Base-by-base conservation (phyloP, 1,284 basidiomycete genomes). In the Cystobasidium slooffiae region DNA sequence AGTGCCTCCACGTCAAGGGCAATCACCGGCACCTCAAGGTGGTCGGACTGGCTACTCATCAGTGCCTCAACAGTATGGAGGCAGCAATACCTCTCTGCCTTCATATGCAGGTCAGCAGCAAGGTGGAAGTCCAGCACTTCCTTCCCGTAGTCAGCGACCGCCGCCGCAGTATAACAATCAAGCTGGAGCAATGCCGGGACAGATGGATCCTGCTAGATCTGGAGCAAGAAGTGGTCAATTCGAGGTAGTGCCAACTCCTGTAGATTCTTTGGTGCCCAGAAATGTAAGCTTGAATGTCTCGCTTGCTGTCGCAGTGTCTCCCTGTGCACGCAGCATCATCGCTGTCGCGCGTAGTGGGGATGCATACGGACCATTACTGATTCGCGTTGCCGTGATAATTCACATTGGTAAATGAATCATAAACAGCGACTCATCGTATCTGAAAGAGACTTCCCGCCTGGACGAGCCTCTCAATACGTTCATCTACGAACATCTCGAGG, bases 241-340 rank as follows among this genome's bases (percentile, higher is more conserved):
- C 76, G 78, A 80, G 58, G 82, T 84, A 61, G 83, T 82, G 24
- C 80, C 83, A 3, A 84, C 83, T 58, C 84, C 85, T 6, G 81
- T 79, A 18, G 81, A 86, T 12, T 86, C 80, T 9, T 79, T 93
- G 44, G 93, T 92, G 0, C 84, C 93, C 75, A 87, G 88, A n/a
- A 95, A 94, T 52, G 64, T 69, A 53, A 72, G 61, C 61, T 46
- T 52, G 22, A 53, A 51, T 20, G 20, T 18, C 20, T 51, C 37
- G 62, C 16, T 61, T 10, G 16, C 6, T 61, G 14, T 63, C 18
- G 12, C 10, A 22, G 39, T 18, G 22, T 16, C 39, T n/a, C n/a
- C 24, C 31, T 6, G 51, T 9, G 8, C 14, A 18, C 9, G 9
- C 51, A 9, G 2, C 4, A 37, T 56, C 53, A 18, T 6, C 22